Evolutionary conservation across 129 eudicot genomes (phyloP), one percentile per base, ranked within the genome.

Genomic region (Tanacetum coccineum): DNA sequence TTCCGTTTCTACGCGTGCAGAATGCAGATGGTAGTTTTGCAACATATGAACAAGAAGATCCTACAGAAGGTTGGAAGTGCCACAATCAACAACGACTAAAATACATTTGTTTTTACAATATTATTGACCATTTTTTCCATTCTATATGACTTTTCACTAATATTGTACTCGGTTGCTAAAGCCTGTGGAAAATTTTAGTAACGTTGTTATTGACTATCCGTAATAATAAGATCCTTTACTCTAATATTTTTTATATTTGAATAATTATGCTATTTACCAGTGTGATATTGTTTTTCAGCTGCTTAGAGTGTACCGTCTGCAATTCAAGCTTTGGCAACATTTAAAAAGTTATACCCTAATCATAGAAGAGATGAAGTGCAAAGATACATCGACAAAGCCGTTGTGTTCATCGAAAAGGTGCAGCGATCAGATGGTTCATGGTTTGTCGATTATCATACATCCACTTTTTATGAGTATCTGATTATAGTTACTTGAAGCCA

Each of bases 101-200:
- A 28, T 21, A 13, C 67, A 56, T 15, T 49, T 50, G 57, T 70
- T 62, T 65, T 55, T 6, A 1, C 10, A 49, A 57, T 77, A 54
- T 44, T 56, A 4, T 18, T 70, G 32, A 28, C 32, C 32, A 22
- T 28, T 28, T 28, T 28, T 28, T 28, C 3, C 32, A 28, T 28
- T 28, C 32, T 28, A 28, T 28, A 0, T 4, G 32, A 28, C 5
- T 28, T 28, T 3, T 28, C 4, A 28, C 32, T 28, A 28, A 4
- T 28, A 2, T 28, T 28, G 4, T 28, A 28, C 57, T 21, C 94
- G 86, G 96, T 55, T 87, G 68, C 57, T 93, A 60, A 94, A 94
- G 72, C 99, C 99, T 71, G 93, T 97, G 40, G 99, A 94, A 80
- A 89, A 93, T 36, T 89, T 94, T 73, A 95, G 95, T 68, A 97